A percentile compares a stretch with the other conserved stretches of the same genome.
phyloP scores from a whole-genome alignment of 2,329 filamentous ascomycete species.

The Phaeophleospora eucalypticola region DNA sequence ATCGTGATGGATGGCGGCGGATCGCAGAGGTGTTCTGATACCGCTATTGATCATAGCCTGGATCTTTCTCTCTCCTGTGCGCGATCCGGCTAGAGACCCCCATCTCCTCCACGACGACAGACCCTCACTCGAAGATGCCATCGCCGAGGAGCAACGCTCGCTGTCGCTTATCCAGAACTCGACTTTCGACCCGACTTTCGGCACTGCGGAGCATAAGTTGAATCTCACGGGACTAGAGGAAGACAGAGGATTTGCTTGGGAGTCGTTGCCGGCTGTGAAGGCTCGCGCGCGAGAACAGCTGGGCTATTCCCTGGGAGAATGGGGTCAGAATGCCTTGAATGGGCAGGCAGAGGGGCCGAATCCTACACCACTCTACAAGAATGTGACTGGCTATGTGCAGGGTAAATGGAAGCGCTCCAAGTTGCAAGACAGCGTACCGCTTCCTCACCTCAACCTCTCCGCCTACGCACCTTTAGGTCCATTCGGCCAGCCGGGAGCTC shows the following conservation, averaged over 20 bases:
- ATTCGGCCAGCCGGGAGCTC: conserved; percentile 52
- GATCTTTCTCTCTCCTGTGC: conserved; percentile 50
- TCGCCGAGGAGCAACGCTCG: conserved; percentile 49
- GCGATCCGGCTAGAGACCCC: conserved; percentile 34
- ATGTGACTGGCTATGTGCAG: conserved; percentile 70
- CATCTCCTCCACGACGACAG: conserved; percentile 37
- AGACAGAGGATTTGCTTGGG: conserved; percentile 74
- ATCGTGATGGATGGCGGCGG: conserved; percentile 31
- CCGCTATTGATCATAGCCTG: conserved; percentile 51
- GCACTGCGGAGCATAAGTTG: conserved; percentile 40
- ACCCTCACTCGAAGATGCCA: conserved; percentile 45
- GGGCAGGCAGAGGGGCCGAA: conserved; percentile 36
- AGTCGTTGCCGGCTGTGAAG: conserved; percentile 63
- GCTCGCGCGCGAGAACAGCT: conserved; percentile 59
- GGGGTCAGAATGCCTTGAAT: conserved; percentile 26
- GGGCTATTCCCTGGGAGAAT: conserved; percentile 37
- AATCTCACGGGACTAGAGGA: conserved; percentile 70
- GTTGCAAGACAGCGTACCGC: conserved; percentile 46
- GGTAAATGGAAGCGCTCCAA: conserved; percentile 68
- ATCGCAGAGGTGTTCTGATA: conserved; percentile 44
- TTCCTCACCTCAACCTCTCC: conserved; percentile 44
- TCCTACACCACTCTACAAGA: conserved; percentile 64
- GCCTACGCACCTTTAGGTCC: conserved; percentile 61
- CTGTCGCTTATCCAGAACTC: conserved; percentile 49
- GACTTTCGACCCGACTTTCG: conserved; percentile 47